Base-by-base conservation (phyloP, 2,329 filamentous ascomycete genomes). In the Salinomyces thailandicus region DNA sequence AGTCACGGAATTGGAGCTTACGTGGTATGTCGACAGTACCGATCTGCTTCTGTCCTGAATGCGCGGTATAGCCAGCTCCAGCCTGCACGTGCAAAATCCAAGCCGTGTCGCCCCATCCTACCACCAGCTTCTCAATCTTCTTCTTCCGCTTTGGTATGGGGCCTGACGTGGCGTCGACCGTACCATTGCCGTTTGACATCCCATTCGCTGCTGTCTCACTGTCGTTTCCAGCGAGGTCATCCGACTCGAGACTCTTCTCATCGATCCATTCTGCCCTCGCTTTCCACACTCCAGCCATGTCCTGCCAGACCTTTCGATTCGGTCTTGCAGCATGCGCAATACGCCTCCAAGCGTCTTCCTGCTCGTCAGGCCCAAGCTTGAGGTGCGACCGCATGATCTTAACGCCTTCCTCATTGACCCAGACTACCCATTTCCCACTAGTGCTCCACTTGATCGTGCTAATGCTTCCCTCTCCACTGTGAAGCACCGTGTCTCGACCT, bases 231-330 rank as follows among this genome's bases (percentile, higher is more conserved):
- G 55, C 60, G 16, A 74, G 69, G 22, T 86, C 78, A 36, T 89
- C 82, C 3, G 66, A 69, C 47, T 87, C 83, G n/a, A 95, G 68
- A 5, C 75, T 69, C 42, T 79, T 73, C 50, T 93, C 82, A 52
- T 96, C 85, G 30, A 96, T 81, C 91, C 91, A 98, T 57, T 96
- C 86, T 1, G 79, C 78, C 15, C 87, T 73, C 2, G 84, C 85
- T 63, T 89, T 94, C 87, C 91, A 96, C 3, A 95, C 85, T 31
- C 82, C 76, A 0, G 87, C 87, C 87, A 98, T 95, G 28, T 93
- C 86, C 48, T 95, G 85, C 85, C 91, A 96, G 38, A 81, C 79
- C 6, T 81, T 77, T 4, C 81, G 82, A 51, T 85, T 83, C 2
- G 91, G 91, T 29, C 86, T 76, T 54, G 93, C 86, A 42, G 93